phyloP scores from a whole-genome alignment of 2,329 filamentous ascomycete genomes.

The Verticillium tricorpus region DNA sequence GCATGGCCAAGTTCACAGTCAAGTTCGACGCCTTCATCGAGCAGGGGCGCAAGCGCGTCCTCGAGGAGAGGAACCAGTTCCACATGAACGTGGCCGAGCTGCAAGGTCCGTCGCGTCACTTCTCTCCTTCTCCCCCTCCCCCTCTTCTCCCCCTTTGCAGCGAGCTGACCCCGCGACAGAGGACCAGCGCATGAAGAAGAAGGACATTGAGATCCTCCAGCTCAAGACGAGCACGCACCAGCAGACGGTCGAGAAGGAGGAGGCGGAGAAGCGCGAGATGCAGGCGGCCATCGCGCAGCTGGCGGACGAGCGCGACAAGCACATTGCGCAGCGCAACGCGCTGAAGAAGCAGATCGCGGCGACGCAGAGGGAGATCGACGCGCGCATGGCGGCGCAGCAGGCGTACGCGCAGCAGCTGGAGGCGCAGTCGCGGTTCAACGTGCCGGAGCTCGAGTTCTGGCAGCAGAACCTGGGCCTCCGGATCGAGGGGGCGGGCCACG shows the following conservation, averaged over 20 bases:
- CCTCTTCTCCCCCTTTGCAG: neutral
- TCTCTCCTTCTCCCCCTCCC: neutral
- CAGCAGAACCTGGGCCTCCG: constrained; percentile 82
- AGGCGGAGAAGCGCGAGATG: constrained; percentile 73
- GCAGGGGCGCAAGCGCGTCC: constrained; percentile 77
- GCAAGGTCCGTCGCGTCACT: constrained; percentile 59
- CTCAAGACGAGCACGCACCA: constrained; percentile 67
- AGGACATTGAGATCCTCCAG: constrained; percentile 78
- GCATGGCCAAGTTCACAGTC: constrained; percentile 88
- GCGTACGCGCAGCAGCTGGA: constrained; percentile 72
- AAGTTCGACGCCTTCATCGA: constrained; percentile 95
- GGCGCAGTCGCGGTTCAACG: constrained; percentile 80
- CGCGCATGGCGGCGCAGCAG: constrained; percentile 65
- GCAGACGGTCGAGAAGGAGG: constrained; percentile 71
- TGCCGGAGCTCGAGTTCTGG: constrained; percentile 95
- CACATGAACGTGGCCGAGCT: constrained; percentile 85
- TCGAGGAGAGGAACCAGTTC: constrained; percentile 93
- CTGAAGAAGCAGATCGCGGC: constrained; percentile 60
- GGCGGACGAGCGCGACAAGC: constrained; percentile 55
- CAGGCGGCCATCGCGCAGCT: constrained; percentile 56
- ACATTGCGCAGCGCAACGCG: constrained; percentile 50
- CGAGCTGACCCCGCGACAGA: constrained; percentile 47
- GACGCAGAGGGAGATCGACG: constrained; percentile 66
- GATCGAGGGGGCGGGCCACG: constrained; percentile 82
- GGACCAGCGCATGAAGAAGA: constrained; percentile 85